Evolutionary conservation across 2,329 filamentous ascomycete species (phyloP).

Genomic region (Emmonsiellopsis sp.): DNA sequence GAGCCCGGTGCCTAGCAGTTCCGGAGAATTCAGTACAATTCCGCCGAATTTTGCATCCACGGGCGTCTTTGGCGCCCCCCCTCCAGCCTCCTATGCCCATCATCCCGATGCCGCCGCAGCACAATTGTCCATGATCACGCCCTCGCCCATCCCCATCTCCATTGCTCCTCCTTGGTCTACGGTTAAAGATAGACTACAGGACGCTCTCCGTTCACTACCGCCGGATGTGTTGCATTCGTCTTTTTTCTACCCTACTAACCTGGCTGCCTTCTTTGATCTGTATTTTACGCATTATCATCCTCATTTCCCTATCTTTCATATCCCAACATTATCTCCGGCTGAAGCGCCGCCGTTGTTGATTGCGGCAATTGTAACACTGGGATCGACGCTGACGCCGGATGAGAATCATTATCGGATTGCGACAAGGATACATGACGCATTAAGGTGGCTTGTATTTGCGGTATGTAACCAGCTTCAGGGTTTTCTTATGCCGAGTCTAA

Average conservation of each 20-base stretch:
- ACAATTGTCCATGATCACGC: constrained; percentile 2
- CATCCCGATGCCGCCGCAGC: too few species aligned
- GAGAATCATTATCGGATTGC: constrained; percentile 12
- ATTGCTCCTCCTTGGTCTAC: constrained; percentile 12
- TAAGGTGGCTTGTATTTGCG: constrained; percentile 17
- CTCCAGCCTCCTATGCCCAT: too few species aligned
- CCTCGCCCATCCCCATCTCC: constrained; percentile 9
- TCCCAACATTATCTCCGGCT: constrained; percentile 13
- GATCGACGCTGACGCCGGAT: constrained; percentile 16
- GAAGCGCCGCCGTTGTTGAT: constrained; percentile 16
- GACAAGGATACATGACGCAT: constrained; percentile 15
- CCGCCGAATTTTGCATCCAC: background rate
- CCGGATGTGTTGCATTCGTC: constrained; percentile 11
- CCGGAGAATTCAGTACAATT: background rate
- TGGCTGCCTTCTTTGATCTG: constrained; percentile 15
- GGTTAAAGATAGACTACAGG: constrained; percentile 12
- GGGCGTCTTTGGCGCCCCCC: too few species aligned
- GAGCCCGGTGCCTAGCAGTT: background rate
- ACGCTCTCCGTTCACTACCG: constrained; percentile 12
- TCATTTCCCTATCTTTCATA: constrained; percentile 20
- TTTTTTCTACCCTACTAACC: constrained; percentile 17
- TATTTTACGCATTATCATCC: constrained; percentile 21
- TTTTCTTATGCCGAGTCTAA: background rate
- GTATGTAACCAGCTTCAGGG: constrained; percentile 5
- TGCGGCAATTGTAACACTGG: constrained; percentile 18